These are phyloP conservation scores for Claviceps sp. DNA, from an alignment of 2,329 filamentous ascomycete genomes.

Conservation along the genomic window DNA sequence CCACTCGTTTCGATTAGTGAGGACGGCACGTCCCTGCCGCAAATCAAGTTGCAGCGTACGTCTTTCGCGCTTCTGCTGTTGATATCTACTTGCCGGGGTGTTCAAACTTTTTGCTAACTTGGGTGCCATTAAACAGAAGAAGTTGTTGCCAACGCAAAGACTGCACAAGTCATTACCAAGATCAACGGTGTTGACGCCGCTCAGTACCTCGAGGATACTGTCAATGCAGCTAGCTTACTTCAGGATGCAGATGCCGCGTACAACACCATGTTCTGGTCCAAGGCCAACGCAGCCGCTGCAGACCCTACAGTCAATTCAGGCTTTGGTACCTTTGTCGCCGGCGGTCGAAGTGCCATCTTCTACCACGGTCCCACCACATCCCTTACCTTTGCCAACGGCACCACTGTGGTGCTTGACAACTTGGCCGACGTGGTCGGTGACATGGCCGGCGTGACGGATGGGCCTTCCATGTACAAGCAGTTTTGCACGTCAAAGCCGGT, in stretches of 20 bases:
- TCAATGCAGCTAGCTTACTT: constrained; percentile 9
- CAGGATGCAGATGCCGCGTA: constrained; percentile 19
- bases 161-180: constrained; percentile 11
- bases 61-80: not conserved
- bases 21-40: constrained; percentile 12
- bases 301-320: not conserved
- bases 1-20: constrained; percentile 26
- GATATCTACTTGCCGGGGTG: too few species aligned
- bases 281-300: constrained; percentile 7
- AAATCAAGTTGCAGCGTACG: constrained; percentile 12
- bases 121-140: constrained; percentile 6
- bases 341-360: constrained; percentile 15
- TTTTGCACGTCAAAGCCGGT: constrained; percentile 16
- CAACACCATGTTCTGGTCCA: constrained; percentile 24
- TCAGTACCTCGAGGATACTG: constrained; percentile 11
- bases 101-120: not conserved
- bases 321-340: constrained; percentile 17
- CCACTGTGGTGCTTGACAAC: constrained; percentile 16
- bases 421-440: constrained; percentile 16
- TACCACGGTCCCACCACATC: constrained; percentile 21
- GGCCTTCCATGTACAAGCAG: constrained; percentile 18
- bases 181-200: constrained; percentile 15
- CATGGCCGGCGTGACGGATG: constrained; percentile 18
- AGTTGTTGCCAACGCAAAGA: constrained; percentile 9
- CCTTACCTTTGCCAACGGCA: constrained; percentile 24